phyloP scores from a whole-genome alignment of 768 basidiomycete species.

The Termitomyces heimii region DNA sequence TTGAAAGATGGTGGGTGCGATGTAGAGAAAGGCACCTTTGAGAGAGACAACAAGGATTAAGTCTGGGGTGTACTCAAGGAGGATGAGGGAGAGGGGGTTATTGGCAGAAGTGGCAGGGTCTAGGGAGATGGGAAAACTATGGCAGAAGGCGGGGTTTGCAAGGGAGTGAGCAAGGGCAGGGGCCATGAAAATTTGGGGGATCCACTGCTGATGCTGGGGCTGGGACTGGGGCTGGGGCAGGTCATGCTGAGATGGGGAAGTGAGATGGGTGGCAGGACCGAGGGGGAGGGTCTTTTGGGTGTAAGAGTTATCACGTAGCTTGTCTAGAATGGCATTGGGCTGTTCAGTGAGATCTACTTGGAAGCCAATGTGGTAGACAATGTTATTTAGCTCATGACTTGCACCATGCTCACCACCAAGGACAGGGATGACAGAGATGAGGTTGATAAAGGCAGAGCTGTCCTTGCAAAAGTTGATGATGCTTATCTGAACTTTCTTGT shows the following conservation, averaged over 20 bases:
- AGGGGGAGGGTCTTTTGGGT: conserved; percentile 33
- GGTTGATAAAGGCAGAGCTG: conserved; percentile 84
- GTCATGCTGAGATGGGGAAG: conserved; percentile 2
- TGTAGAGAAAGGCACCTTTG: conserved; percentile 90
- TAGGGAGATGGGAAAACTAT: conserved; percentile 37
- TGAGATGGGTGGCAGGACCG: background rate
- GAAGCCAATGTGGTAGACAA: conserved; percentile 90
- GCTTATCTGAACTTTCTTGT: conserved; percentile 85
- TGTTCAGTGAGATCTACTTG: conserved; percentile 90
- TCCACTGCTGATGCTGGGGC: conserved; percentile 36
- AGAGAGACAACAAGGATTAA: conserved; percentile 89
- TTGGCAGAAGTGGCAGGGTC: conserved; percentile 23
- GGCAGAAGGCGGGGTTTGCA: conserved; percentile 41
- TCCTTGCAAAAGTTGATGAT: conserved; percentile 87
- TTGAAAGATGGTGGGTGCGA: conserved; percentile 71
- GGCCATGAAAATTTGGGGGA: conserved; percentile 43
- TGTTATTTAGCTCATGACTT: conserved; percentile 56
- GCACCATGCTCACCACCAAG: conserved; percentile 49
- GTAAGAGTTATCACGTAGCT: conserved; percentile 76
- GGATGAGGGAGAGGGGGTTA: conserved; percentile 34
- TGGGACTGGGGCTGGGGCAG: conserved; percentile 21
- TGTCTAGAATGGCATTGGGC: conserved; percentile 77
- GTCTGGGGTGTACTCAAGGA: conserved; percentile 65
- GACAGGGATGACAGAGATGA: conserved; percentile 88
- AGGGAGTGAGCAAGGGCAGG: conserved; percentile 41